Evolutionary conservation across 1,284 basidiomycete species (phyloP).

Genomic region (Moesziomyces globuligerus): DNA sequence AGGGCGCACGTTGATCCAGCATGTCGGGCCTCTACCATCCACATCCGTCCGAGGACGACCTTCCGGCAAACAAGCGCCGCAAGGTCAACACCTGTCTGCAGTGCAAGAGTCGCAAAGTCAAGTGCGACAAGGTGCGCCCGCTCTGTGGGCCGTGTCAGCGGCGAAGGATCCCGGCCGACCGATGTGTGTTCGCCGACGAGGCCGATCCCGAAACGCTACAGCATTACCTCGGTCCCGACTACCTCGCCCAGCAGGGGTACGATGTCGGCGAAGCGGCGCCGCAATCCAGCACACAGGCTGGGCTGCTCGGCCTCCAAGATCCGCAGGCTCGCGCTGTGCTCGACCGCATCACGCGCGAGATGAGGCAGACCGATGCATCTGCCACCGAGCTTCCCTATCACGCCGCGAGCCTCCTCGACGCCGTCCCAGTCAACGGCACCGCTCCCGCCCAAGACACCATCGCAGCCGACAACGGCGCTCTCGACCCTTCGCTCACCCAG

Average conservation of each 20-base stretch:
- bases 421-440: slow-evolving; percentile 1
- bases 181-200: slow-evolving; percentile 58
- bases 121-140: slow-evolving; percentile 62
- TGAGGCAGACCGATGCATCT: slow-evolving; percentile 24
- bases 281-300: slow-evolving; percentile 7
- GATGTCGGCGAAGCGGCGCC: slow-evolving; percentile 18
- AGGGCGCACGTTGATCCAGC: neutral
- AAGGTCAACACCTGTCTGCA: slow-evolving; percentile 65
- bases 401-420: neutral
- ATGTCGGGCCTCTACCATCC: slow-evolving; percentile 38
- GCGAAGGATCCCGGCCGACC: slow-evolving; percentile 53
- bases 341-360: slow-evolving; percentile 54
- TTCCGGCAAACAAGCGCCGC: slow-evolving; percentile 49
- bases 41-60: slow-evolving; percentile 36
- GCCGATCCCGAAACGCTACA: slow-evolving; percentile 45
- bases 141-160: slow-evolving; percentile 62
- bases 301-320: slow-evolving; percentile 37
- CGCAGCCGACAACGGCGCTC: slow-evolving; percentile 11
- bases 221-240: slow-evolving; percentile 40
- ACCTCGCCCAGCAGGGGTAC: slow-evolving; percentile 37
- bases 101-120: slow-evolving; percentile 61
- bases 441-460: slow-evolving; percentile 5
- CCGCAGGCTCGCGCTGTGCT: slow-evolving; percentile 54
- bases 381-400: slow-evolving; percentile 10
- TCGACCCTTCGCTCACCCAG: slow-evolving; percentile 14